Percentiles rank a stretch among this genome's conserved stretches.
Evolutionary conservation across 495 filamentous ascomycete species (phyloP).

Genomic region (Cercophora scortea): DNA sequence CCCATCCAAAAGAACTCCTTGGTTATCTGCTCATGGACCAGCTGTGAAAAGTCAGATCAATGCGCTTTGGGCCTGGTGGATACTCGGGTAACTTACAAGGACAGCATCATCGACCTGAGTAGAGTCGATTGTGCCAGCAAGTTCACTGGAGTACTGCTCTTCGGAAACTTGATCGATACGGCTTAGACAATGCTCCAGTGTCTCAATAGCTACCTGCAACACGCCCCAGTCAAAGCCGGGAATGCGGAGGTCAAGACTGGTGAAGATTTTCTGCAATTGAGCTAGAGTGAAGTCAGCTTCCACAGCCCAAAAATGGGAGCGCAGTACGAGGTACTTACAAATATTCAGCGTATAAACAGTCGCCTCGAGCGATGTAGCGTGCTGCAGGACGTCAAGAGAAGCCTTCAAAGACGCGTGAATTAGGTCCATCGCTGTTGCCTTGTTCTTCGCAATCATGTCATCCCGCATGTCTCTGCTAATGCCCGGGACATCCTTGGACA

Average conservation of each 20-base stretch:
- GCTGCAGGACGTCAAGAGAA: constrained; percentile 32
- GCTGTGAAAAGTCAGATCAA: background rate
- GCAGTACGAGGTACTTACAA: constrained; percentile 21
- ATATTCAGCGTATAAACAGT: constrained; percentile 30
- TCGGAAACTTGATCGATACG: constrained; percentile 30
- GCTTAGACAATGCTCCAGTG: constrained; percentile 28
- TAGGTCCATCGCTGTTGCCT: constrained; percentile 37
- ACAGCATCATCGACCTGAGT: constrained; percentile 35
- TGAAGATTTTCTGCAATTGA: constrained; percentile 38
- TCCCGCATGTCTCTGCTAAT: constrained; percentile 32
- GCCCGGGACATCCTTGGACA: constrained; percentile 28
- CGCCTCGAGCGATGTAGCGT: constrained; percentile 27
- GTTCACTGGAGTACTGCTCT: constrained; percentile 24
- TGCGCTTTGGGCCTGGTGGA: too few species aligned
- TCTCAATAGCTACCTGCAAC: constrained; percentile 28
- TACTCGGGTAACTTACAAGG: constrained; percentile 15
- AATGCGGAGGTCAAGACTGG: constrained; percentile 30
- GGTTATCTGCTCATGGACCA: constrained; percentile 31
- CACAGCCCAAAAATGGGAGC: background rate
- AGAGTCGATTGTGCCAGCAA: constrained; percentile 17
- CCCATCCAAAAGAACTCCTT: constrained; percentile 34
- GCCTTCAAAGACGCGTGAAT: constrained; percentile 31
- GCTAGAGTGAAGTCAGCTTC: constrained; percentile 7
- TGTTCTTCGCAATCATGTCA: constrained; percentile 34
- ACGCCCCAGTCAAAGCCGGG: constrained; percentile 35